phyloP scores from a whole-genome alignment of 345 rosid genomes.

The Orychophragmus violaceus region DNA sequence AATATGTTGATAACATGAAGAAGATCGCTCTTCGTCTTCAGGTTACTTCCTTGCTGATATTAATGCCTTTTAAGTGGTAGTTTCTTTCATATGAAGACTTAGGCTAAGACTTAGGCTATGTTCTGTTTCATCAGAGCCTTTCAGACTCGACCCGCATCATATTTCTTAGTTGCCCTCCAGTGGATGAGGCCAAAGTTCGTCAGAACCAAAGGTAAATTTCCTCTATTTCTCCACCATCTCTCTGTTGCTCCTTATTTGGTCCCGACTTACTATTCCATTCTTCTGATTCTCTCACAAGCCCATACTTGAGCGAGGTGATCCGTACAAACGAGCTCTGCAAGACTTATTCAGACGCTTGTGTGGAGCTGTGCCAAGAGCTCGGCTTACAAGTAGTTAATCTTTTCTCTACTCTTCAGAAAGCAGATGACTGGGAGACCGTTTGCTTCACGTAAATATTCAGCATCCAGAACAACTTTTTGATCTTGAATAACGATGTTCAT shows the following conservation, averaged over 20 bases:
- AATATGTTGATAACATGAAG: constrained; percentile 76
- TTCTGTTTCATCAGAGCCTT: constrained; percentile 60
- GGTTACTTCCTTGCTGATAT: constrained; percentile 39
- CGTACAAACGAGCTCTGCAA: constrained; percentile 86
- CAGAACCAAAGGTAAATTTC: constrained; percentile 51
- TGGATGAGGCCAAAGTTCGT: constrained; percentile 66
- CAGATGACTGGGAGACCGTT: constrained; percentile 53
- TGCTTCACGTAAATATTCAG: constrained; percentile 73
- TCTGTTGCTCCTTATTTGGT: not conserved
- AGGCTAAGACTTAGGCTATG: not conserved
- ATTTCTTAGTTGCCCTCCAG: constrained; percentile 82
- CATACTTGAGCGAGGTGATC: constrained; percentile 56
- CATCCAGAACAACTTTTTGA: not conserved
- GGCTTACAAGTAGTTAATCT: constrained; percentile 69
- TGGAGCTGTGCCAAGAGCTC: constrained; percentile 66
- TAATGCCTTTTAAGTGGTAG: not conserved
- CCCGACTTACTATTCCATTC: not conserved
- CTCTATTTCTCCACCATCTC: not conserved
- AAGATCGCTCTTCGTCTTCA: constrained; percentile 69
- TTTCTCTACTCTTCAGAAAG: constrained; percentile 57
- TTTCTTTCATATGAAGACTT: not conserved
- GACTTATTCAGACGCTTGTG: constrained; percentile 73
- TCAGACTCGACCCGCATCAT: constrained; percentile 57
- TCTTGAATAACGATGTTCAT: too few relatives aligned
- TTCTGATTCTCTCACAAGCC: constrained; percentile 44